Evolutionary conservation across 2,329 filamentous ascomycete species (phyloP).

Genomic region (Trichoderma polysporum): DNA sequence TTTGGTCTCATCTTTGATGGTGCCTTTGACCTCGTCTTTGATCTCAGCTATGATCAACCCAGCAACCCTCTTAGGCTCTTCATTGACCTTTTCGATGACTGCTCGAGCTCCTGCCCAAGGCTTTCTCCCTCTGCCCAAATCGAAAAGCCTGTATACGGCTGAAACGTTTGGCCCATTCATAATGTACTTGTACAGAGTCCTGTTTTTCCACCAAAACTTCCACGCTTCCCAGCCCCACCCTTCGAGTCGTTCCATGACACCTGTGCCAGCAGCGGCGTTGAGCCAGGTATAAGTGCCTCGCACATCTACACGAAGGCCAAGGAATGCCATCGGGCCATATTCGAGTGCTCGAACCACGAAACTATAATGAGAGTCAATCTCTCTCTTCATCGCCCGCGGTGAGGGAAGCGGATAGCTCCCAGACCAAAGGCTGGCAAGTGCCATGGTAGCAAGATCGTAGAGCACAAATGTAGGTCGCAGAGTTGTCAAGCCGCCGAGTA

Average conservation of each 20-base stretch:
- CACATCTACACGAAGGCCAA: constrained; percentile 28
- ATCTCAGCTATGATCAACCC: not conserved
- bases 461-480: constrained; percentile 31
- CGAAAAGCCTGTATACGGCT: constrained; percentile 43
- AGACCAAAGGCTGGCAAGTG: constrained; percentile 31
- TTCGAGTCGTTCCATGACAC: constrained; percentile 39
- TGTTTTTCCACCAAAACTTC: constrained; percentile 45
- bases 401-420: constrained; percentile 27
- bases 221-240: constrained; percentile 42
- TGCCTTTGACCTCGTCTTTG: not conserved
- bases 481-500: constrained; percentile 30
- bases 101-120: constrained; percentile 41
- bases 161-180: constrained; percentile 41
- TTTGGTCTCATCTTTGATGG: not conserved
- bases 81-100: constrained; percentile 32
- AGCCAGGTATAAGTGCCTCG: constrained; percentile 36
- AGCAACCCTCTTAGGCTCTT: constrained; percentile 21
- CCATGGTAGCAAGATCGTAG: constrained; percentile 35
- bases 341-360: constrained; percentile 26
- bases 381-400: constrained; percentile 27
- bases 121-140: constrained; percentile 39
- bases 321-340: constrained; percentile 28
- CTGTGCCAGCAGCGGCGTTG: constrained; percentile 44
- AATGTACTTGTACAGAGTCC: constrained; percentile 41
- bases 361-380: constrained; percentile 33